phyloP scores from a whole-genome alignment of 768 basidiomycete genomes.

The Lyophyllum shimeji region DNA sequence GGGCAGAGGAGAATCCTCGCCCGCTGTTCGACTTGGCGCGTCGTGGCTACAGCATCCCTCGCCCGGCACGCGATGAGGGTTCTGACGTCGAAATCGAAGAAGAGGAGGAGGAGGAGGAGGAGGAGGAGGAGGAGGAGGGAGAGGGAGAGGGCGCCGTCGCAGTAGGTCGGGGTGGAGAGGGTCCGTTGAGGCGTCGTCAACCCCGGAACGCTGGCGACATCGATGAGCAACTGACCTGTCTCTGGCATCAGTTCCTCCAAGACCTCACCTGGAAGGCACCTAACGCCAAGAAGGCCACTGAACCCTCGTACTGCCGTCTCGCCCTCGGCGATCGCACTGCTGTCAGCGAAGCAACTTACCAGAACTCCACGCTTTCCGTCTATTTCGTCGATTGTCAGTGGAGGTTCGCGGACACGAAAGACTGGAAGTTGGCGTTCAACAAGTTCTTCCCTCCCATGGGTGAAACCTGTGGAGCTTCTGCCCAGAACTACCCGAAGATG shows the following conservation, averaged over 20 bases:
- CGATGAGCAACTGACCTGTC: constrained; percentile 9
- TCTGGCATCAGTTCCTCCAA: constrained; percentile 24
- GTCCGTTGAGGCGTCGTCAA: too few relatives aligned
- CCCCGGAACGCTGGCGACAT: too few relatives aligned
- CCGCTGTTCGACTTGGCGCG: background rate
- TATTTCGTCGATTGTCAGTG: constrained; percentile 19
- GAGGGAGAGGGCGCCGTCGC: too few relatives aligned
- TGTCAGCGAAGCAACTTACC: constrained; percentile 13
- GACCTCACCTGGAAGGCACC: constrained; percentile 21
- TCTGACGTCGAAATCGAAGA: background rate
- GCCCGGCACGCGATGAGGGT: background rate
- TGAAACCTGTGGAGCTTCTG: too few relatives aligned
- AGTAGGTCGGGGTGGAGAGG: too few relatives aligned
- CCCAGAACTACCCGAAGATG: background rate
- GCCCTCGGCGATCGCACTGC: background rate
- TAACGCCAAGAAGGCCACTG: constrained; percentile 5
- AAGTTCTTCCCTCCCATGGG: background rate
- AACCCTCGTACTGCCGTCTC: constrained; percentile 17
- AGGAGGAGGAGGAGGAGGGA: background rate
- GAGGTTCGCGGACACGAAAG: background rate
- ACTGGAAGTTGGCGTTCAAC: background rate
- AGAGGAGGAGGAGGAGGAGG: background rate
- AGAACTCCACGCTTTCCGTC: constrained; percentile 12
- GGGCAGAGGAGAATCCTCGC: background rate
- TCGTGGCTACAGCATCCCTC: background rate